These are phyloP conservation scores for Leccinum subtestaceum DNA, from an alignment of 768 basidiomycete species.

Conservation along the genomic window DNA sequence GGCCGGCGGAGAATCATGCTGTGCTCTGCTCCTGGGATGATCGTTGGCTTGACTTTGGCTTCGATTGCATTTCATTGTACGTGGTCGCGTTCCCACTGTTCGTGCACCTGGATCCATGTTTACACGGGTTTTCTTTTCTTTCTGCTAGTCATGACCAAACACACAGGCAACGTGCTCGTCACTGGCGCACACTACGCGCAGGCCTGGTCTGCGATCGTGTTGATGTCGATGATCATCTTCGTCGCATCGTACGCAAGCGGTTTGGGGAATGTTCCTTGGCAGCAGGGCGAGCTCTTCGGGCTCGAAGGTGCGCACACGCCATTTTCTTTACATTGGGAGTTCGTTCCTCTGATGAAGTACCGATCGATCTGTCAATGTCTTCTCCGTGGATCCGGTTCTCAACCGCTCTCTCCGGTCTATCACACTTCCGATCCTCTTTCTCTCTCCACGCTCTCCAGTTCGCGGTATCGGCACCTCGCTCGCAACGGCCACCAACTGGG, in stretches of 20 bases:
- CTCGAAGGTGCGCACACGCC: slow-evolving; percentile 53
- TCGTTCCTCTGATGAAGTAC: not conserved
- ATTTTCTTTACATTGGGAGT: not conserved
- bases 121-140: not conserved
- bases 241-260: slow-evolving; percentile 81
- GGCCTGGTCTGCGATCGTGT: slow-evolving; percentile 63
- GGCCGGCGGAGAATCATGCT: slow-evolving; percentile 72
- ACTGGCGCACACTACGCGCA: slow-evolving; percentile 56
- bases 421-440: not conserved
- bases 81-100: not conserved
- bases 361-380: not conserved
- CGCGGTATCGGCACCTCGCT: slow-evolving; percentile 77
- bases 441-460: slow-evolving; percentile 36
- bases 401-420: not conserved
- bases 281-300: slow-evolving; percentile 80
- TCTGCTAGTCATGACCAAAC: slow-evolving; percentile 51
- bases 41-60: slow-evolving; percentile 59
- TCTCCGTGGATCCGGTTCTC: not conserved
- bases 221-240: slow-evolving; percentile 81
- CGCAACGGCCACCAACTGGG: slow-evolving; percentile 77
- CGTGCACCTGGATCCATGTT: not conserved
- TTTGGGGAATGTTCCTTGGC: slow-evolving; percentile 82
- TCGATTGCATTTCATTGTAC: slow-evolving; percentile 58
- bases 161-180: slow-evolving; percentile 59
- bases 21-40: slow-evolving; percentile 70